Conservation (phyloP, 2,329 filamentous ascomycete genomes). For the Elsinoe arachidis region DNA sequence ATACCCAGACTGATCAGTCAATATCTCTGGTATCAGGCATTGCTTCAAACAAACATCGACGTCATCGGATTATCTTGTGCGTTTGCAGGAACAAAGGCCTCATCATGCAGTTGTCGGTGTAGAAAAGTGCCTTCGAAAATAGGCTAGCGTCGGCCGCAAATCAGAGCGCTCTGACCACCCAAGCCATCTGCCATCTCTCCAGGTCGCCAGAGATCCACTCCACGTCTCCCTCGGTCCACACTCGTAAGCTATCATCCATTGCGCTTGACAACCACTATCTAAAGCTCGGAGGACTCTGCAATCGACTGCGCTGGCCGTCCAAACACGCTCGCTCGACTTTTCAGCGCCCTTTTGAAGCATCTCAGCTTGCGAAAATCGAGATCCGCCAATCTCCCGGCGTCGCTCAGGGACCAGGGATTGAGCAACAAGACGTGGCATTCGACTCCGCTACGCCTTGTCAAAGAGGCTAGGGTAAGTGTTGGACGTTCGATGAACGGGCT, state of each 20-base stretch:
- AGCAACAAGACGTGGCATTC: not conserved
- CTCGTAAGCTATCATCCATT: not conserved
- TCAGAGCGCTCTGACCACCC: constrained; percentile 1
- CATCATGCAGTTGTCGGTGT: not conserved
- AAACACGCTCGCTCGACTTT: constrained; percentile 1
- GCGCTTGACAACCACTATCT: not conserved
- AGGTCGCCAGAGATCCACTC: not conserved
- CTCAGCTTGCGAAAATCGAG: not conserved
- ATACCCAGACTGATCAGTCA: not conserved
- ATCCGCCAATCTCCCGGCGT: not conserved
- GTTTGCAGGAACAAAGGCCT: constrained; percentile 4
- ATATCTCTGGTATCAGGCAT: not conserved
- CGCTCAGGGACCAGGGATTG: not conserved
- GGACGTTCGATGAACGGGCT: constrained; percentile 8
- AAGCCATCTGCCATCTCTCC: constrained; percentile 4
- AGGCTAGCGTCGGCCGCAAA: constrained; percentile 6
- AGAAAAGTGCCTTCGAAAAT: not conserved
- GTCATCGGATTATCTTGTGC: not conserved
- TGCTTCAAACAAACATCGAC: not conserved
- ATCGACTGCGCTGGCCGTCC: not conserved
- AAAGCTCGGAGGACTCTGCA: not conserved
- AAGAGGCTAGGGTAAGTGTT: not conserved
- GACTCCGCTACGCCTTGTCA: not conserved
- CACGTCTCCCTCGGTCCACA: not conserved
- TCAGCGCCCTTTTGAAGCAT: not conserved